Evolutionary conservation across 306 rosid genomes (phyloP).

Genomic region (Medicago lupulina): DNA sequence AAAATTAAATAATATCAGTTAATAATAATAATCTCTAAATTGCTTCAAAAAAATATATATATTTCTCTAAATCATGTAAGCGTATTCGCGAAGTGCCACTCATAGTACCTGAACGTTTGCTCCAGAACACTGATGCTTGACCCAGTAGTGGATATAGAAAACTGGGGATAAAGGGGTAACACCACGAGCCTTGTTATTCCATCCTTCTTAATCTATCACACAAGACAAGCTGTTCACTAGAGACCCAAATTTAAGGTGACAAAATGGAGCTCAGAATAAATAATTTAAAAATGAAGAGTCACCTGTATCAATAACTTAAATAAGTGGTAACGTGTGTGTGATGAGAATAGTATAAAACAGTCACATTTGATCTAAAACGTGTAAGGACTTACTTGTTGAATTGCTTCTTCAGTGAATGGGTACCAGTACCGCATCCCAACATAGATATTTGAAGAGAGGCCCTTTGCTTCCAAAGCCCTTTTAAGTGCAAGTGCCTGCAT

Average conservation of each 20-base stretch:
- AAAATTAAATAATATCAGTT: slow-evolving; percentile 43
- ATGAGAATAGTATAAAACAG: slow-evolving; percentile 13
- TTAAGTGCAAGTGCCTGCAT: slow-evolving; percentile 85
- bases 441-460: slow-evolving; percentile 74
- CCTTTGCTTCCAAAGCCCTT: slow-evolving; percentile 82
- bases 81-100: slow-evolving; percentile 22
- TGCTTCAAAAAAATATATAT: too few species aligned
- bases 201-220: slow-evolving; percentile 84
- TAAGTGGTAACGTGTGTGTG: slow-evolving; percentile 6
- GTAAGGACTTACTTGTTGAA: slow-evolving; percentile 72
- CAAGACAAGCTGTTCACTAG: slow-evolving; percentile 34
- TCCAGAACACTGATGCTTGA: slow-evolving; percentile 89
- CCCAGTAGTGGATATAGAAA: slow-evolving; percentile 99
- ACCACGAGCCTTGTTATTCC: slow-evolving; percentile 93
- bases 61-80: slow-evolving; percentile 26
- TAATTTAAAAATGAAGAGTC: slow-evolving; percentile 15
- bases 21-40: not conserved
- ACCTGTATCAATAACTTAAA: slow-evolving; percentile 26
- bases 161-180: slow-evolving; percentile 96
- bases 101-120: slow-evolving; percentile 73
- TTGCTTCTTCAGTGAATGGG: slow-evolving; percentile 98
- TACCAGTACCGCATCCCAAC: slow-evolving; percentile 99
- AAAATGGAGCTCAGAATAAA: slow-evolving; percentile 24
- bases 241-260: slow-evolving; percentile 37
- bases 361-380: slow-evolving; percentile 20